Evolutionary conservation across 2,329 filamentous ascomycete species (phyloP).

Genomic region (Claviceps capensis): DNA sequence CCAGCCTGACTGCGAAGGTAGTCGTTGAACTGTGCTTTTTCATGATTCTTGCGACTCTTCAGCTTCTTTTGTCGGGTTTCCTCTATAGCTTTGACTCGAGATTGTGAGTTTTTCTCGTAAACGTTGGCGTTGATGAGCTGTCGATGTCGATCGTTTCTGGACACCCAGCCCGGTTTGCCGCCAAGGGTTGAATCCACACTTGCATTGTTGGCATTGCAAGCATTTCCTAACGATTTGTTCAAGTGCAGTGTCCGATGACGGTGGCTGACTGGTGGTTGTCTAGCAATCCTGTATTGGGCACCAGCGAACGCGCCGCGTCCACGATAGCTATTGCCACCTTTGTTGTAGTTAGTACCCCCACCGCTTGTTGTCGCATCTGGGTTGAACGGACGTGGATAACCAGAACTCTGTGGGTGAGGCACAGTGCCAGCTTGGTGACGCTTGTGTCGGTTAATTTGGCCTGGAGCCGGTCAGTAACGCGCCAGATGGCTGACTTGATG

Average conservation of each 20-base stretch:
- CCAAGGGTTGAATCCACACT: slow-evolving; percentile 19
- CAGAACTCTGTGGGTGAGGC: slow-evolving; percentile 14
- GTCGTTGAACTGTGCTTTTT: slow-evolving; percentile 41
- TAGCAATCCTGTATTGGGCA: slow-evolving; percentile 22
- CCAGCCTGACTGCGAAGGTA: slow-evolving; percentile 19
- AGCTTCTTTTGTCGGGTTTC: slow-evolving; percentile 48
- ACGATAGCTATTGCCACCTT: slow-evolving; percentile 7
- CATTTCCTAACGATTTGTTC: slow-evolving; percentile 26
- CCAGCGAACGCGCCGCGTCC: slow-evolving; percentile 18
- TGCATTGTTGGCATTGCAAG: slow-evolving; percentile 24
- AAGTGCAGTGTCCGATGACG: slow-evolving; percentile 49
- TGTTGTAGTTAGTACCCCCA: slow-evolving; percentile 1
- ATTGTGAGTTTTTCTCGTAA: slow-evolving; percentile 60
- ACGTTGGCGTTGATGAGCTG: slow-evolving; percentile 73
- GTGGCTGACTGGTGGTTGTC: slow-evolving; percentile 20
- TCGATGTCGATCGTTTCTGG: slow-evolving; percentile 61
- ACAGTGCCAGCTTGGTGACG: slow-evolving; percentile 38
- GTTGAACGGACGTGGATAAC: slow-evolving; percentile 23
- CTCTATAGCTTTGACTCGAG: slow-evolving; percentile 57
- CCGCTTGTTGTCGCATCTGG: neutral
- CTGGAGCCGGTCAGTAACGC: slow-evolving; percentile 27
- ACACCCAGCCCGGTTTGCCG: slow-evolving; percentile 41
- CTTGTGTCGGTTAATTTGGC: slow-evolving; percentile 70
- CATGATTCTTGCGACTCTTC: slow-evolving; percentile 37
- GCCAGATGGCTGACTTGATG: neutral